Base-by-base conservation (phyloP, 371 early-diverging fungal species). In the Mortierella sp. region DNA sequence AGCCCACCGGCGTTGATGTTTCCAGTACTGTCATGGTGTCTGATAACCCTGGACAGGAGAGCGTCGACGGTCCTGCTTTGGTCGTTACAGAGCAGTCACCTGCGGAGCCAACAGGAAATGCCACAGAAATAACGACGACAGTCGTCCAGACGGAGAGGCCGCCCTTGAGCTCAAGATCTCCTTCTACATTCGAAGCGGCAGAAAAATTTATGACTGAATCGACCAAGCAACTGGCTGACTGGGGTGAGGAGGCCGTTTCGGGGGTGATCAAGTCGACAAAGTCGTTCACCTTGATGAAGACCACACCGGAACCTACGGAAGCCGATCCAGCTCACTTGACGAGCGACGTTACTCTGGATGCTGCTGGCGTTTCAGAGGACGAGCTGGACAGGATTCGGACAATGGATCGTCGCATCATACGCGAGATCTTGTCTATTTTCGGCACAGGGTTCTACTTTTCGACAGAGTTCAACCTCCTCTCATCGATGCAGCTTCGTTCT, bases 361-460 rank as follows among this genome's bases (percentile, higher is more conserved):
- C 11, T 18, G 11, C 11, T 18, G 11, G 24, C 38, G 56, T 46
- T 1, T 32, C 58, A 10, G 83, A 83, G 41, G 77, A 79, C 46
- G 83, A 71, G 73, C 12, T 75, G 44, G 88, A 81, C 38, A 89
- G 87, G 76, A 87, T 90, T 43, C 77, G 74, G 32, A 71, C 83
- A 4, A 75, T 95, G 81, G 95, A 95, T 35, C 72, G 83, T n/a
- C 91, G 94, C 6, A 82, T 95, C 8, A 77, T 94, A 0, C 90
- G 91, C 21, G 94, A 95, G 81, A 89, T 95, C 5, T 88, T 84
- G 2, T 91, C 93, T 12, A 75, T 95, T 65, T 93, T 95, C 78
- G 87, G 90, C 7, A 91, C 91, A 8, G 94, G 94, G 78, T 93
- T 95, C 81, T 88, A 94, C 58, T 94, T 90, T 74, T 91, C 95